These are phyloP conservation scores for Umbelopsis isabellina DNA, from an alignment of 192 early-diverging fungal species.

Conservation along the genomic window DNA sequence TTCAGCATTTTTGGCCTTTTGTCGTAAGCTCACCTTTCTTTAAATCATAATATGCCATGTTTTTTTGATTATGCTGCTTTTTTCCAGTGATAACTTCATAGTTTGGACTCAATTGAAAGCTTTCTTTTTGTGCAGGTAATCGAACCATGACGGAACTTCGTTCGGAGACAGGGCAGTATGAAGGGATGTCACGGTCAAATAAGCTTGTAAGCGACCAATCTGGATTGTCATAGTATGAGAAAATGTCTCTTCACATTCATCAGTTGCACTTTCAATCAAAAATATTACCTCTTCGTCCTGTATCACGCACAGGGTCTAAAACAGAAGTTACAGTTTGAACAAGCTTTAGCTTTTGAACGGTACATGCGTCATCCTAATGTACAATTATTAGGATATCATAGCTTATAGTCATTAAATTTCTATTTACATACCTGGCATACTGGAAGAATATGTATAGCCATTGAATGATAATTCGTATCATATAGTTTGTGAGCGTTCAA, in stretches of 20 bases:
- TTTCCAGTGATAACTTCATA: slow-evolving; percentile 27
- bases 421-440: slow-evolving; percentile 46
- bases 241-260: neutral
- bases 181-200: slow-evolving; percentile 49
- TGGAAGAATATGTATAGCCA: slow-evolving; percentile 73
- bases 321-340: slow-evolving; percentile 81
- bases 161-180: slow-evolving; percentile 55
- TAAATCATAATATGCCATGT: slow-evolving; percentile 53
- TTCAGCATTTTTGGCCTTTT: neutral
- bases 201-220: slow-evolving; percentile 56
- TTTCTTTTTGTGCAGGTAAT: slow-evolving; percentile 34
- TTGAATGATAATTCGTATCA: slow-evolving; percentile 90
- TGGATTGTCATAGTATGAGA: slow-evolving; percentile 5
- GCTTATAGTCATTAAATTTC: neutral
- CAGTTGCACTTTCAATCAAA: neutral
- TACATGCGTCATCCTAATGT: slow-evolving; percentile 50
- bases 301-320: slow-evolving; percentile 68
- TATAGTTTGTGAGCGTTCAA: slow-evolving; percentile 92
- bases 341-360: slow-evolving; percentile 57
- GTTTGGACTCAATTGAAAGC: slow-evolving; percentile 34
- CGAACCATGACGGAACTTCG: slow-evolving; percentile 46
- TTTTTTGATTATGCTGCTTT: slow-evolving; percentile 16
- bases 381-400: neutral
- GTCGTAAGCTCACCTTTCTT: slow-evolving; percentile 25
- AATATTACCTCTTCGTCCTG: slow-evolving; percentile 45